Percentiles rank a stretch among this genome's conserved stretches.
Evolutionary conservation across 1,139 yeast species (phyloP).

Genomic region (Tardiomyces digboiensis): DNA sequence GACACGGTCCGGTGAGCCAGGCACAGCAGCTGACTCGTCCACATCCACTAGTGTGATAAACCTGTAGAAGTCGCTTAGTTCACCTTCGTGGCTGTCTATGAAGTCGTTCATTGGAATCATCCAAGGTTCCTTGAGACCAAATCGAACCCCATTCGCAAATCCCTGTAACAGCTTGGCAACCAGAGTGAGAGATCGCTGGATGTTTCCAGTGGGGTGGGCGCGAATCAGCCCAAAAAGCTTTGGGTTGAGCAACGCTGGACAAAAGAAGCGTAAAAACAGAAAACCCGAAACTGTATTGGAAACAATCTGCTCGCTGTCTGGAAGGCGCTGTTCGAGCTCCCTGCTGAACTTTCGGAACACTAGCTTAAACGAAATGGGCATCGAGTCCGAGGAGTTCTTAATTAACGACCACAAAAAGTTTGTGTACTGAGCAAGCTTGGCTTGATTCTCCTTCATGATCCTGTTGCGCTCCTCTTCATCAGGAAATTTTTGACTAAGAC

Average conservation of each 20-base stretch:
- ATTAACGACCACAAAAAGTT: conserved; percentile 68
- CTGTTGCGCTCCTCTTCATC: conserved; percentile 24
- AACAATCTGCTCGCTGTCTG: conserved; percentile 11
- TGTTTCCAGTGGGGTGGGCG: conserved; percentile 57
- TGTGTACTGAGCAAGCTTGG: conserved; percentile 44
- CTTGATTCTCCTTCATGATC: conserved; percentile 42
- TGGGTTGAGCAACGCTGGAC: conserved; percentile 89
- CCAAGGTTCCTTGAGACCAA: conserved; percentile 80
- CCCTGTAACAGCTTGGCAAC: conserved; percentile 77
- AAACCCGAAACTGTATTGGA: conserved; percentile 68
- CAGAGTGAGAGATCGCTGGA: conserved; percentile 70
- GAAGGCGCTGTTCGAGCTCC: conserved; percentile 5
- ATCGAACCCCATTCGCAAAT: conserved; percentile 65
- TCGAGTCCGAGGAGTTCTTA: conserved; percentile 56
- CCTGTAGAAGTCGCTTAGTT: conserved; percentile 59
- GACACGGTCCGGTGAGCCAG: conserved; percentile 12
- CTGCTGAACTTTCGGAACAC: conserved; percentile 23
- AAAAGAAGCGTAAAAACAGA: conserved; percentile 73
- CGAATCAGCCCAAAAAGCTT: conserved; percentile 67
- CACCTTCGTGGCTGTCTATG: conserved; percentile 45
- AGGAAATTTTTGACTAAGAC: conserved; percentile 30
- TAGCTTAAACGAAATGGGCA: conserved; percentile 60
- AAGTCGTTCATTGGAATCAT: conserved; percentile 62
- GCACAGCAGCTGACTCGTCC: conserved; percentile 3
- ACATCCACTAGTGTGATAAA: conserved; percentile 29